Conservation (phyloP, 1,284 basidiomycete species). For the Irpex sp. region DNA sequence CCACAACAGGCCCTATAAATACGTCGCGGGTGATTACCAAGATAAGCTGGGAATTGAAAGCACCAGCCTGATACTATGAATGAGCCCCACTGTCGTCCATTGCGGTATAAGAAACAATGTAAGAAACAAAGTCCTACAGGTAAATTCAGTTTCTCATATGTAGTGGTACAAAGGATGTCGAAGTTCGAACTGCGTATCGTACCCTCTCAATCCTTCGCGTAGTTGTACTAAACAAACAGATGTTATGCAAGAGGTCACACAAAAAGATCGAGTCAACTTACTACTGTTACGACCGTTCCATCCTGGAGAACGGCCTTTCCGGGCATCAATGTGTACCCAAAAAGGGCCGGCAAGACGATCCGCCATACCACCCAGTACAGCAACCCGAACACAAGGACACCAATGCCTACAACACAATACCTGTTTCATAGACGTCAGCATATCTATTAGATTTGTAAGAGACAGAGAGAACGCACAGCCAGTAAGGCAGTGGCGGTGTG, state of each 20-base stretch:
- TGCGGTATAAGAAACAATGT: no score
- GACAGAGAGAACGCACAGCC: constrained; percentile 30
- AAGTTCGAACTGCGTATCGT: no score
- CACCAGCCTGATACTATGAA: no score
- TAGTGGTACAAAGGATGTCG: no score
- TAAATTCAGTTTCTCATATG: no score
- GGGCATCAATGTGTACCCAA: constrained; percentile 39
- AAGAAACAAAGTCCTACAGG: no score
- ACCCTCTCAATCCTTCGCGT: background rate
- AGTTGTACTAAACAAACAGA: background rate
- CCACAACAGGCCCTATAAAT: no score
- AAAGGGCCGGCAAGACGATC: constrained; percentile 38
- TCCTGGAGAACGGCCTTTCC: constrained; percentile 39
- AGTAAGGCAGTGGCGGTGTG: constrained; percentile 51
- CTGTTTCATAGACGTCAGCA: constrained; percentile 16
- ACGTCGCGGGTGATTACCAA: no score
- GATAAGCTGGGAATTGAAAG: no score
- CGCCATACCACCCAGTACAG: constrained; percentile 49
- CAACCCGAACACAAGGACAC: constrained; percentile 34
- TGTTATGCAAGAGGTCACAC: background rate
- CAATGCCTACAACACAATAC: constrained; percentile 48
- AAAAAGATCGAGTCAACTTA: constrained; percentile 24
- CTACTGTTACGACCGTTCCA: constrained; percentile 45
- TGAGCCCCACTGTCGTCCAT: no score
- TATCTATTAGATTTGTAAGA: background rate